Evolutionary conservation across 1,284 basidiomycete species (phyloP), one percentile per base, ranked within the genome.

Genomic region (Retiboletus flavoniger): DNA sequence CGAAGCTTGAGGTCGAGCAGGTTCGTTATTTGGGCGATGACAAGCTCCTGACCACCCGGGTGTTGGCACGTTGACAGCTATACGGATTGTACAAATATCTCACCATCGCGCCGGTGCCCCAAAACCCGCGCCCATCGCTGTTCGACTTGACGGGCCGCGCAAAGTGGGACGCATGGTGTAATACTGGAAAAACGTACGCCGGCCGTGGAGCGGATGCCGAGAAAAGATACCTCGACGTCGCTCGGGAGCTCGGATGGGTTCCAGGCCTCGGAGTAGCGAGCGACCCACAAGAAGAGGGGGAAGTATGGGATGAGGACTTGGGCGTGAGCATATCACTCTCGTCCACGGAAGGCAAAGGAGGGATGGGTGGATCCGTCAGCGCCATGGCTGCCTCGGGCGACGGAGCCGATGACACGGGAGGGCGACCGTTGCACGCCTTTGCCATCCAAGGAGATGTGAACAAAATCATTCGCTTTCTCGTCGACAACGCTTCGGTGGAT

Each of bases 81-180:
- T 96, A 96, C 71, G 90, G 89, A 39, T 75, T 94, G 53, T 96
- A 83, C 84, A 95, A 95, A 71, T 81, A 77, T 67, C 70, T 91
- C 24, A 90, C 84, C 7, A 77, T 81, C 19, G 78, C 83, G 0
- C 66, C 78, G 13, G 64, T 60, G n/a, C 84, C 91, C 19, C 75
- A 72, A 34, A 75, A 74, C 7, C 66, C 83, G 4, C 81, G 89
- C 3, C 94, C 93, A 1, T 90, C 88, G 6, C 77, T 95, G 29
- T 91, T 95, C 64, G 91, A 91, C 59, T 80, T 89, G 66, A 79
- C 87, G 3, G 87, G 85, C 3, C 77, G 91, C 31, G 91, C 92
- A 2, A 95, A 95, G 70, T 92, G 91, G 87, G 92, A 95, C 66
- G 89, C 91, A 1, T 95, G 93, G 91, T 76, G 69, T 31, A 65